phyloP scores from a whole-genome alignment of 2,329 filamentous ascomycete species.

The Diaporthe humulicola region DNA sequence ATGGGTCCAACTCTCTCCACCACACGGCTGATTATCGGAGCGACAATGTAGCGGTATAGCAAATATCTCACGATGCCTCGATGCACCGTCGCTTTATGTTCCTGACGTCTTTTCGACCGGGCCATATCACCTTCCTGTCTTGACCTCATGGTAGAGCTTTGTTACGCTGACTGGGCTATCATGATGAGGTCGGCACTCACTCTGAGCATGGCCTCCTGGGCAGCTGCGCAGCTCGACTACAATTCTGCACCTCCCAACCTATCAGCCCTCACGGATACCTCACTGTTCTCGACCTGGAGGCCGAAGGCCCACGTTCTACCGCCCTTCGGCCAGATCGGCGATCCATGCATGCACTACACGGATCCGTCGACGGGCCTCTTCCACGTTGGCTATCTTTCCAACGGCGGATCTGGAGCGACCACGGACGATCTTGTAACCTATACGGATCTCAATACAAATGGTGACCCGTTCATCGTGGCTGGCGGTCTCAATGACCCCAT shows the following conservation, averaged over 20 bases:
- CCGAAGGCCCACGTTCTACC: conserved; percentile 56
- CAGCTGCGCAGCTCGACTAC: conserved; percentile 45
- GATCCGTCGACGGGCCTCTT: conserved; percentile 58
- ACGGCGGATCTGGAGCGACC: conserved; percentile 52
- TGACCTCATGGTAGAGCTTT: not conserved
- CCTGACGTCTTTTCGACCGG: not conserved
- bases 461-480: conserved; percentile 49
- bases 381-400: conserved; percentile 58
- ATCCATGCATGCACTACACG: conserved; percentile 60
- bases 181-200: conserved; percentile 20
- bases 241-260: conserved; percentile 54
- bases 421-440: conserved; percentile 57
- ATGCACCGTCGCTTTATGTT: not conserved
- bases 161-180: not conserved
- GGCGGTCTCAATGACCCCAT: conserved; percentile 51
- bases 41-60: conserved; percentile 22
- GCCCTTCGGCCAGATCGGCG: conserved; percentile 55
- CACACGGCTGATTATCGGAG: conserved; percentile 9
- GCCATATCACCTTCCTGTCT: not conserved
- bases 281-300: conserved; percentile 49
- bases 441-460: conserved; percentile 53
- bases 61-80: conserved; percentile 8
- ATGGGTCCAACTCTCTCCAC: conserved; percentile 14
- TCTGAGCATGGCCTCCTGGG: conserved; percentile 5
- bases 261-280: conserved; percentile 53